A percentile compares a stretch with the other conserved stretches of the same genome.
These are phyloP conservation scores for Diaporthe longicolla DNA, from an alignment of 2,329 filamentous ascomycete species.

Conservation along the genomic window DNA sequence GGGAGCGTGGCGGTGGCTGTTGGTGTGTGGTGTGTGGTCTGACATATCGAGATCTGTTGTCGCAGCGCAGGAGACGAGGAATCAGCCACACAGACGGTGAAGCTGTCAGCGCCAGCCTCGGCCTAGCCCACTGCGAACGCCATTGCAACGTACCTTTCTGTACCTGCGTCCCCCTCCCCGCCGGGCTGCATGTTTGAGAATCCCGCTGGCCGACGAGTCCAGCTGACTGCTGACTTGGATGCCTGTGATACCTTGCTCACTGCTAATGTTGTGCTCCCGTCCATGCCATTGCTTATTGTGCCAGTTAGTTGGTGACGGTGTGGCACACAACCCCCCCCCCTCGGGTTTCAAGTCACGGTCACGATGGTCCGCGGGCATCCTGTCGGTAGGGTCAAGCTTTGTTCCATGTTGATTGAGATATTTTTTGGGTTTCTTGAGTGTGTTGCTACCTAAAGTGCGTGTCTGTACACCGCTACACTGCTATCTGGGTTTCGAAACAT, in stretches of 20 bases:
- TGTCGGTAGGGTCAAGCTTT: conserved; percentile 8
- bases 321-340: not conserved
- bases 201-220: not conserved
- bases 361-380: not conserved
- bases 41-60: conserved; percentile 30
- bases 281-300: conserved; percentile 26
- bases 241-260: not conserved
- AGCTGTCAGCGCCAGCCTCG: conserved; percentile 34
- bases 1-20: not conserved
- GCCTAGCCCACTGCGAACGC: not conserved
- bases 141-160: not conserved
- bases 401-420: conserved; percentile 11
- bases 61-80: conserved; percentile 22
- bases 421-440: not conserved
- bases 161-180: not conserved
- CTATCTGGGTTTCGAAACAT: conserved; percentile 21
- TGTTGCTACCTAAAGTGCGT: not conserved
- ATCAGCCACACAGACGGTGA: conserved; percentile 30
- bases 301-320: conserved; percentile 3
- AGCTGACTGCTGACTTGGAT: conserved; percentile 24
- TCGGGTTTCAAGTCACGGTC: conserved; percentile 31
- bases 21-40: conserved; percentile 2
- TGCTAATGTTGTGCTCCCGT: conserved; percentile 19
- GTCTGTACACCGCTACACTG: conserved; percentile 27
- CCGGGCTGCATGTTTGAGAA: not conserved